Evolutionary conservation across 2,329 filamentous ascomycete genomes (phyloP).

Genomic region (Trichoderma atroviride): DNA sequence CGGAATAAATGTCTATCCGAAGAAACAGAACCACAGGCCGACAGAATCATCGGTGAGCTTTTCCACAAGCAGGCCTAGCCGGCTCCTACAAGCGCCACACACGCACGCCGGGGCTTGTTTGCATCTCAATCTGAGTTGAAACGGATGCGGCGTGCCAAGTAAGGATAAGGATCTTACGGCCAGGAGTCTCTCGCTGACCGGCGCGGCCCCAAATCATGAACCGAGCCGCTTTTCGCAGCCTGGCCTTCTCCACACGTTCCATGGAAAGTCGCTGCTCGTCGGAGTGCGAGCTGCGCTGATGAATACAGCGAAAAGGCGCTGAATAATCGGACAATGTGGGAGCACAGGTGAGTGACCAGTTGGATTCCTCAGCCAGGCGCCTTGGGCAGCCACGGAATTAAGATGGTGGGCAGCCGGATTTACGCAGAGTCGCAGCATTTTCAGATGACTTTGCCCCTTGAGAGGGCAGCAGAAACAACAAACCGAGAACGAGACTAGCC

Average conservation of each 20-base stretch:
- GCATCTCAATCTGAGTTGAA: neutral
- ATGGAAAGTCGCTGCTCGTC: neutral
- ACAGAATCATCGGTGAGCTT: neutral
- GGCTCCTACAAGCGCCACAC: conserved; percentile 4
- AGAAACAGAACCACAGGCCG: neutral
- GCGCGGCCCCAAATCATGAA: conserved; percentile 17
- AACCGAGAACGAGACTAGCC: neutral
- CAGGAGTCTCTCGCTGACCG: neutral
- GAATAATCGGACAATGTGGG: conserved; percentile 8
- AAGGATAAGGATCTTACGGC: conserved; percentile 8
- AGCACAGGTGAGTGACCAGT: neutral
- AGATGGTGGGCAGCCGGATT: neutral
- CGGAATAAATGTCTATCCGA: conserved; percentile 15
- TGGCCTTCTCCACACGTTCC: neutral
- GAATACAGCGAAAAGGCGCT: neutral
- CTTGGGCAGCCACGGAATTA: neutral
- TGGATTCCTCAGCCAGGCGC: neutral
- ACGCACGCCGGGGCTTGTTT: neutral
- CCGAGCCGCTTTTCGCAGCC: neutral
- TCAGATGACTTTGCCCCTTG: neutral
- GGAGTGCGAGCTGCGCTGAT: conserved; percentile 7
- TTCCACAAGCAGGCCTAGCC: neutral
- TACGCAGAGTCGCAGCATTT: neutral
- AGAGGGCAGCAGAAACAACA: neutral
- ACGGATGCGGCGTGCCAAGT: neutral